Evolutionary conservation across 129 eudicot species (phyloP).

Genomic region (Centaurea solstitialis): DNA sequence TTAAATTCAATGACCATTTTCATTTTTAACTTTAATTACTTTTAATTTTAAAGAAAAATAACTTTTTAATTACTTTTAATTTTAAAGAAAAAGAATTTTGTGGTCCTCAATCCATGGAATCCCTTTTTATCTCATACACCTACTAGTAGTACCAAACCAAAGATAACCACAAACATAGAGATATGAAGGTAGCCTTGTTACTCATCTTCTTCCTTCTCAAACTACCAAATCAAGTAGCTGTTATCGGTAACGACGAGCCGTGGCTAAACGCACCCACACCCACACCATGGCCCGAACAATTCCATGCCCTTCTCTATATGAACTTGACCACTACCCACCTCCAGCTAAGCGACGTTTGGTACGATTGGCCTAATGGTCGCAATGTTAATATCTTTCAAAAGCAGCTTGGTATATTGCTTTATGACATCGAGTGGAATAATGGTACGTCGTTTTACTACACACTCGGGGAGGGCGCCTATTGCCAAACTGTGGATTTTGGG

Average conservation of each 20-base stretch:
- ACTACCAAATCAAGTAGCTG: conserved; percentile 17
- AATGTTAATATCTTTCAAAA: conserved; percentile 41
- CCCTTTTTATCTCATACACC: conserved; percentile 13
- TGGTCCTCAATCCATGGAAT: not conserved
- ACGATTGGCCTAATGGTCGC: conserved; percentile 46
- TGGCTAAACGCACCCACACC: conserved; percentile 27
- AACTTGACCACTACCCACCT: conserved; percentile 26
- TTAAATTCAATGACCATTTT: no score
- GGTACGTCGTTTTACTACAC: conserved; percentile 46
- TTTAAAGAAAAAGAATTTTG: not conserved
- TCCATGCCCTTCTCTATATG: conserved; percentile 41
- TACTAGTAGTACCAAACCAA: conserved; percentile 1
- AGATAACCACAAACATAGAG: conserved; percentile 29
- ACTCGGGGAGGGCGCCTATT: conserved; percentile 14
- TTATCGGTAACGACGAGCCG: conserved; percentile 5
- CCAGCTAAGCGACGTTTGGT: conserved; percentile 46
- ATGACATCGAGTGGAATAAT: conserved; percentile 47
- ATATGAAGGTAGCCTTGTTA: conserved; percentile 17
- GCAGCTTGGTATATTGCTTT: conserved; percentile 30
- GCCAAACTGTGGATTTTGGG: conserved; percentile 31
- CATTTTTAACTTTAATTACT: no score
- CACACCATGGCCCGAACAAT: conserved; percentile 47
- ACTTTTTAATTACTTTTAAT: not conserved
- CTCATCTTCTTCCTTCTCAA: conserved; percentile 28
- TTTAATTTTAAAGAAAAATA: not conserved